phyloP scores from a whole-genome alignment of 768 basidiomycete genomes.

The Steccherinum ochraceum region DNA sequence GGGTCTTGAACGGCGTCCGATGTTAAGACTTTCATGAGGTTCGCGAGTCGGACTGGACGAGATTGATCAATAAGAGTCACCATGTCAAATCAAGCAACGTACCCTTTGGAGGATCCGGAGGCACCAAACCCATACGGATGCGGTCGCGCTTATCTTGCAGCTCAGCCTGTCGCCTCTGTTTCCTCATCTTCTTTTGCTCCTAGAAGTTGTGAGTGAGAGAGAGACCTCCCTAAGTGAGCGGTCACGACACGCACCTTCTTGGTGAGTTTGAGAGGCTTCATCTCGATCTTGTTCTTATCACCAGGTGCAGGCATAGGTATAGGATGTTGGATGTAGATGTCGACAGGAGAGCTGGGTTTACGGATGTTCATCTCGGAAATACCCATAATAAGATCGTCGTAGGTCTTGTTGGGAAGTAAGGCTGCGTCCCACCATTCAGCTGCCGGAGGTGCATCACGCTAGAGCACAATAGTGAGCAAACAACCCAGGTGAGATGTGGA shows the following conservation, averaged over 20 bases:
- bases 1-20: slow-evolving; percentile 97
- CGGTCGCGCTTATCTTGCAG: slow-evolving; percentile 93
- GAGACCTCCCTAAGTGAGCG: not conserved
- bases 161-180: slow-evolving; percentile 80
- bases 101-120: slow-evolving; percentile 96
- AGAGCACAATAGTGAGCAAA: not conserved
- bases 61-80: no score
- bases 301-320: slow-evolving; percentile 91
- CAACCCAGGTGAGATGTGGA: not conserved
- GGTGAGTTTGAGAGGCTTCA: slow-evolving; percentile 88
- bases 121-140: slow-evolving; percentile 91
- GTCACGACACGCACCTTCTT: slow-evolving; percentile 53
- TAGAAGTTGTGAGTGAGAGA: slow-evolving; percentile 11
- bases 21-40: slow-evolving; percentile 96
- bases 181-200: slow-evolving; percentile 98
- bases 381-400: slow-evolving; percentile 65
- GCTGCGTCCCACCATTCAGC: slow-evolving; percentile 98
- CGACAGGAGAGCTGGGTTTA: slow-evolving; percentile 67
- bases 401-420: slow-evolving; percentile 72
- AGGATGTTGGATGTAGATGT: slow-evolving; percentile 91
- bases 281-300: slow-evolving; percentile 72
- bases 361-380: slow-evolving; percentile 57
- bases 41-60: slow-evolving; percentile 87
- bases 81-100: slow-evolving; percentile 10
- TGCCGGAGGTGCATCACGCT: slow-evolving; percentile 83